Conservation (phyloP, 2,329 filamentous ascomycete genomes). For the Fusarium sp. region DNA sequence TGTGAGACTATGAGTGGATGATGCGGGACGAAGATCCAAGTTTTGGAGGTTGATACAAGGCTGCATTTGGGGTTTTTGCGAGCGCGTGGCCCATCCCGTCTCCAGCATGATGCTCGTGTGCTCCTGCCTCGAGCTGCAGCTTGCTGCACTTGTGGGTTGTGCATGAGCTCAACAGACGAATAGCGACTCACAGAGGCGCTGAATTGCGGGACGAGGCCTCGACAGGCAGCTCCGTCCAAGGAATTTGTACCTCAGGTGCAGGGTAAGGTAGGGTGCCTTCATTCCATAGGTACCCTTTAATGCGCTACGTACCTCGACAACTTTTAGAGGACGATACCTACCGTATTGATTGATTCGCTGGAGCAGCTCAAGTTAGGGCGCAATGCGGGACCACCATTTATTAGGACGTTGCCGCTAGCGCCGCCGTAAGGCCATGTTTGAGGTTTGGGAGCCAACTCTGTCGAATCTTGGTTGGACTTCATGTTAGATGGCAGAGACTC, state of each 20-base stretch:
- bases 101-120: constrained; percentile 32
- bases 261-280: constrained; percentile 17
- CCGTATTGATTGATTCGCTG: constrained; percentile 43
- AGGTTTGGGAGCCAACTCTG: constrained; percentile 24
- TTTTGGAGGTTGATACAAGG: constrained; percentile 10
- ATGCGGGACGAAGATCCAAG: not conserved
- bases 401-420: constrained; percentile 45
- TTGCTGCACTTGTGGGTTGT: constrained; percentile 7
- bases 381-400: constrained; percentile 41
- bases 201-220: constrained; percentile 23
- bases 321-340: not conserved
- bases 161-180: constrained; percentile 20
- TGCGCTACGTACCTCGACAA: too few relatives aligned
- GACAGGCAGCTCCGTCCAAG: constrained; percentile 31
- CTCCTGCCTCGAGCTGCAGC: constrained; percentile 16
- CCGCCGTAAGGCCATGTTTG: constrained; percentile 37
- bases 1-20: not conserved
- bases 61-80: constrained; percentile 9
- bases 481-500: constrained; percentile 3
- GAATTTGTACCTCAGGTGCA: constrained; percentile 23
- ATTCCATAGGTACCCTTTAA: too few relatives aligned
- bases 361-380: constrained; percentile 25
- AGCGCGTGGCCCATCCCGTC: constrained; percentile 14
- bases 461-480: constrained; percentile 22
- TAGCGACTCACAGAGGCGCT: constrained; percentile 21